These are phyloP conservation scores for Debaryomyces robertsiae DNA, from an alignment of 1,139 yeast genomes.

Conservation along the genomic window DNA sequence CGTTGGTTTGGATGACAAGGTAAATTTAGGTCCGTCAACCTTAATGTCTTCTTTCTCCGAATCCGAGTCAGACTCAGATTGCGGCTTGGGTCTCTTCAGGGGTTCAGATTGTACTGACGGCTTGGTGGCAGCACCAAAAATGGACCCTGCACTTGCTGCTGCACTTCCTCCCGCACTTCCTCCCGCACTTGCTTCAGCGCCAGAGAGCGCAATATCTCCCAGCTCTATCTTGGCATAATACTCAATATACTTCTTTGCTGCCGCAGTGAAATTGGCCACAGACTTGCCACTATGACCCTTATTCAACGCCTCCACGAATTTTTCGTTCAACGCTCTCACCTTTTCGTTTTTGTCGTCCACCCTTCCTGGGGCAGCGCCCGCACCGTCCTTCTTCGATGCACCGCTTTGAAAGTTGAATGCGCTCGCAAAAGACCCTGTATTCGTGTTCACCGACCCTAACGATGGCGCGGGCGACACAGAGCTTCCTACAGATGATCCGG, in stretches of 20 bases:
- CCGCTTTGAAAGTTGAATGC: conserved; percentile 1
- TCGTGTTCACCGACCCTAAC: conserved; percentile 6
- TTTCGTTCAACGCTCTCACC: conserved; percentile 69
- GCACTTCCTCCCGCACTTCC: neutral
- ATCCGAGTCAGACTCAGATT: conserved; percentile 33
- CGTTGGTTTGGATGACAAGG: conserved; percentile 53
- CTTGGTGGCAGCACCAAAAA: conserved; percentile 4
- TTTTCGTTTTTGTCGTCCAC: conserved; percentile 36
- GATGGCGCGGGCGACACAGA: conserved; percentile 7
- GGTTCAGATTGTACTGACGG: conserved; percentile 5
- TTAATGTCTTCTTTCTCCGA: conserved; percentile 42
- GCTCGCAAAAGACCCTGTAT: conserved; percentile 5
- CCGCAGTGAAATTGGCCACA: conserved; percentile 57
- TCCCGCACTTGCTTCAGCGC: neutral
- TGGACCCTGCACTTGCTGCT: conserved; percentile 10
- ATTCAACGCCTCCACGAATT: conserved; percentile 55
- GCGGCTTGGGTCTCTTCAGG: conserved; percentile 4
- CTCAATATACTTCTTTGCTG: conserved; percentile 61
- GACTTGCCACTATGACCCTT: conserved; percentile 47
- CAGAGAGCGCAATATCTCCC: conserved; percentile 13
- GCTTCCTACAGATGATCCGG: conserved; percentile 7
- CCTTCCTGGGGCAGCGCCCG: neutral
- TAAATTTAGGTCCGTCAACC: conserved; percentile 68
- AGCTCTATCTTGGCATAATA: conserved; percentile 50
- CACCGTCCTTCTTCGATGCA: neutral